Conservation (phyloP, 1,139 yeast genomes). For the Pneumocystis jirovecii region DNA sequence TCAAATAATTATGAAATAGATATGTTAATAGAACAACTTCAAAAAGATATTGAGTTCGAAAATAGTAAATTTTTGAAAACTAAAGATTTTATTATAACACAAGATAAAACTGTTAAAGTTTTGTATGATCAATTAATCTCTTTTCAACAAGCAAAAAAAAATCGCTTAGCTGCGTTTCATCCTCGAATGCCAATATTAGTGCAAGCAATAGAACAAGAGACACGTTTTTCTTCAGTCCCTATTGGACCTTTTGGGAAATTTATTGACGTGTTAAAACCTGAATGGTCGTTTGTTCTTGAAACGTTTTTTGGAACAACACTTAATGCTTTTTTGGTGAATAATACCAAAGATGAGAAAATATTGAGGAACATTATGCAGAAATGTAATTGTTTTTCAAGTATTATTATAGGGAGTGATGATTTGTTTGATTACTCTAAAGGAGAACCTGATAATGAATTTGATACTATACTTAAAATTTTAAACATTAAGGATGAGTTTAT, state of each 20-base stretch:
- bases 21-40: slow-evolving; percentile 13
- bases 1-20: slow-evolving; percentile 13
- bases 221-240: slow-evolving; percentile 36
- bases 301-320: slow-evolving; percentile 34
- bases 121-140: slow-evolving; percentile 14
- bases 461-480: slow-evolving; percentile 47
- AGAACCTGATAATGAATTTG: slow-evolving; percentile 26
- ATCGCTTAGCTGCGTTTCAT: slow-evolving; percentile 34
- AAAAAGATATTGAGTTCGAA: slow-evolving; percentile 20
- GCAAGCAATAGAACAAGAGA: slow-evolving; percentile 27
- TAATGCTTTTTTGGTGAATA: slow-evolving; percentile 53
- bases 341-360: slow-evolving; percentile 42
- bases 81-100: slow-evolving; percentile 24
- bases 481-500: slow-evolving; percentile 16
- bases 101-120: slow-evolving; percentile 29
- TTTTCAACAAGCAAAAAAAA: slow-evolving; percentile 16
- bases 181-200: slow-evolving; percentile 30
- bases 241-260: slow-evolving; percentile 73
- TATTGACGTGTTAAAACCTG: slow-evolving; percentile 42
- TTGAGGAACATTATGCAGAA: slow-evolving; percentile 32
- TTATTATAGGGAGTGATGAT: slow-evolving; percentile 43
- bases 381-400: slow-evolving; percentile 15
- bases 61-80: slow-evolving; percentile 23
- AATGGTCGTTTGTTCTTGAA: slow-evolving; percentile 54
- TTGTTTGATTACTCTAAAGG: slow-evolving; percentile 36